phyloP scores from a whole-genome alignment of 352 stramenopile genomes.

The Globisporangium yorkense region DNA sequence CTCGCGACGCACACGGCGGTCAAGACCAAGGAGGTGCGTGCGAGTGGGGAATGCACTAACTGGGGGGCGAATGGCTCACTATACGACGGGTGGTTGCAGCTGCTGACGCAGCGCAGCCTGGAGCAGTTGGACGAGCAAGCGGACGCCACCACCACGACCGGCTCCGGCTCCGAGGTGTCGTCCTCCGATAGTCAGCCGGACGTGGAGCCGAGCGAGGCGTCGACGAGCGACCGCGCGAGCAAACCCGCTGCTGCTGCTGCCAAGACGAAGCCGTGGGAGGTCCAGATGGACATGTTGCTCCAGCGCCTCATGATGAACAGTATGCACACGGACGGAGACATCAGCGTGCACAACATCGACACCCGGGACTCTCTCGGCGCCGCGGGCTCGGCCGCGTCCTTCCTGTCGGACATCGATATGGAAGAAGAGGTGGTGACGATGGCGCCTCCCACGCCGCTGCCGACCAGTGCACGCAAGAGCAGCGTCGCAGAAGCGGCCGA shows the following conservation, averaged over 20 bases:
- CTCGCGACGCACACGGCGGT: conserved; percentile 74
- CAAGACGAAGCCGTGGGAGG: conserved; percentile 68
- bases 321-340: conserved; percentile 63
- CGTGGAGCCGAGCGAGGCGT: conserved; percentile 9
- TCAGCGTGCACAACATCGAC: conserved; percentile 80
- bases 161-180: neutral
- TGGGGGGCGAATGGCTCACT: too few relatives aligned
- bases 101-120: conserved; percentile 4
- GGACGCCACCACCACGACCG: neutral
- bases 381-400: conserved; percentile 30
- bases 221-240: neutral
- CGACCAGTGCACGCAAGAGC: neutral
- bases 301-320: conserved; percentile 84
- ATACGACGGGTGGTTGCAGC: neutral
- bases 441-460: neutral
- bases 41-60: too few relatives aligned
- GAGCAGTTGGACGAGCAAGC: conserved; percentile 4
- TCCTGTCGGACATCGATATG: conserved; percentile 26
- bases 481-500: neutral
- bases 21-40: conserved; percentile 42
- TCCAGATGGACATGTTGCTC: conserved; percentile 82
- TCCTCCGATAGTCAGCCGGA: conserved; percentile 9
- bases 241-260: neutral
- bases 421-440: conserved; percentile 3
- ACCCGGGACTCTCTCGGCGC: conserved; percentile 37